Evolutionary conservation across 129 eudicot genomes (phyloP).

Genomic region (Saussurea involucrata): DNA sequence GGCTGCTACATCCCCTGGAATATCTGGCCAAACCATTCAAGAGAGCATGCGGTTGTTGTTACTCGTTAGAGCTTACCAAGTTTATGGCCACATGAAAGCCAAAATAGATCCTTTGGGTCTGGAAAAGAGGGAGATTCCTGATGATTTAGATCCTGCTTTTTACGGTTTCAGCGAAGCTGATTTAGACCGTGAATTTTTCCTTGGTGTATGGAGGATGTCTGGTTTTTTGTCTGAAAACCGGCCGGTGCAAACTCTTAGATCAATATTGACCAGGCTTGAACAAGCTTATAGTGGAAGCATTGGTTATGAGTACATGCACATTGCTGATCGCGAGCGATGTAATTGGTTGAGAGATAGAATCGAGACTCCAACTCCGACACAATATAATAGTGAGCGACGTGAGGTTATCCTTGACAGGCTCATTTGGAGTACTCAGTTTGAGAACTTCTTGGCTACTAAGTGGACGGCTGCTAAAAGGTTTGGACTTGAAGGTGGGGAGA

Average conservation of each 20-base stretch:
- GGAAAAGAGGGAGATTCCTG: conserved; percentile 68
- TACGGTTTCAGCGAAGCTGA: conserved; percentile 88
- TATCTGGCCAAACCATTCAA: conserved; percentile 95
- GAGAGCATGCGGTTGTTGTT: conserved; percentile 89
- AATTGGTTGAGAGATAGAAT: conserved; percentile 92
- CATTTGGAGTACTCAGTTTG: conserved; percentile 95
- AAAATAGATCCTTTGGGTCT: conserved; percentile 77
- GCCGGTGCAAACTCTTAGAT: conserved; percentile 88
- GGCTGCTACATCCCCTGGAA: conserved; percentile 85
- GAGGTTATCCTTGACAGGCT: conserved; percentile 93
- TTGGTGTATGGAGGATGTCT: conserved; percentile 90
- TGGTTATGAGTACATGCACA: conserved; percentile 98
- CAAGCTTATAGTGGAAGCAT: conserved; percentile 92
- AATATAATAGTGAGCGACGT: conserved; percentile 76
- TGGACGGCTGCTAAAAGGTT: conserved; percentile 98
- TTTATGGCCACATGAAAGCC: conserved; percentile 93
- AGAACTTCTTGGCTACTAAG: conserved; percentile 92
- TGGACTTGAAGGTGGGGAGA: conserved; percentile 97
- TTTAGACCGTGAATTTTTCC: conserved; percentile 89
- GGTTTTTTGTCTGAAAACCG: conserved; percentile 97
- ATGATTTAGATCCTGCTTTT: conserved; percentile 74
- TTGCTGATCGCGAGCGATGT: conserved; percentile 84
- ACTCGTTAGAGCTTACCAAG: conserved; percentile 96
- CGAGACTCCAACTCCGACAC: conserved; percentile 90
- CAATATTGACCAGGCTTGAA: conserved; percentile 81